Conservation (phyloP, 768 basidiomycete genomes). For the Clavaria fumosa region DNA sequence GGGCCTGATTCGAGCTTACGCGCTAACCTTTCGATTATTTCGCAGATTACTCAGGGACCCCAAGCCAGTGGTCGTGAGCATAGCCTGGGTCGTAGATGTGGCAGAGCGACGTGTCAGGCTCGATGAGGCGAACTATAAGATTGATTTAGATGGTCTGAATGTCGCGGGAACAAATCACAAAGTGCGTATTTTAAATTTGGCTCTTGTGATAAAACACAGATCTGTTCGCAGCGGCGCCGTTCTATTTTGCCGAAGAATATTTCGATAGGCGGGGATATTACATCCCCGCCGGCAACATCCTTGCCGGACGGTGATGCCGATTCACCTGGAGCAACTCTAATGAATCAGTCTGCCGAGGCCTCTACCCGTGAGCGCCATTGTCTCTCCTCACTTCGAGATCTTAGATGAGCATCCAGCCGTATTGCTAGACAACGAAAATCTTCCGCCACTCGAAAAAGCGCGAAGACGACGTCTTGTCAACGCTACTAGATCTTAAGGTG, state of each 20-base stretch:
- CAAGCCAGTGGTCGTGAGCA: constrained; percentile 62
- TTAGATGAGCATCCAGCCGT: constrained; percentile 22
- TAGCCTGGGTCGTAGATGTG: constrained; percentile 83
- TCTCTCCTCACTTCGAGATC: not conserved
- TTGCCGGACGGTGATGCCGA: constrained; percentile 13
- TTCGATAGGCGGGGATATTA: constrained; percentile 16
- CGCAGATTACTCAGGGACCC: constrained; percentile 49
- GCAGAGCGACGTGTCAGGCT: constrained; percentile 48
- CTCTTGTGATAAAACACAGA: not conserved
- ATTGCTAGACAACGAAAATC: constrained; percentile 29
- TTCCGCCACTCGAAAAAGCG: constrained; percentile 59
- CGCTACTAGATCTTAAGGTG: not conserved
- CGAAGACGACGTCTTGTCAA: not conserved
- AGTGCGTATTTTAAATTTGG: constrained; percentile 21
- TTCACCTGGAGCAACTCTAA: constrained; percentile 19
- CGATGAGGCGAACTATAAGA: constrained; percentile 48
- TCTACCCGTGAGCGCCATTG: not conserved
- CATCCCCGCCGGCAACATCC: constrained; percentile 9
- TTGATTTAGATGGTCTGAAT: constrained; percentile 46
- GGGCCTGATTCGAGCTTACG: constrained; percentile 2
- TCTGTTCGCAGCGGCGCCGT: constrained; percentile 39
- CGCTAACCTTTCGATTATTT: not conserved
- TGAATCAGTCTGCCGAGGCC: constrained; percentile 30
- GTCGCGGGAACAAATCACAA: constrained; percentile 49
- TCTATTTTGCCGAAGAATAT: constrained; percentile 55